These are phyloP conservation scores for Ogataea allantospora DNA, from an alignment of 805 yeast genomes.

Conservation along the genomic window DNA sequence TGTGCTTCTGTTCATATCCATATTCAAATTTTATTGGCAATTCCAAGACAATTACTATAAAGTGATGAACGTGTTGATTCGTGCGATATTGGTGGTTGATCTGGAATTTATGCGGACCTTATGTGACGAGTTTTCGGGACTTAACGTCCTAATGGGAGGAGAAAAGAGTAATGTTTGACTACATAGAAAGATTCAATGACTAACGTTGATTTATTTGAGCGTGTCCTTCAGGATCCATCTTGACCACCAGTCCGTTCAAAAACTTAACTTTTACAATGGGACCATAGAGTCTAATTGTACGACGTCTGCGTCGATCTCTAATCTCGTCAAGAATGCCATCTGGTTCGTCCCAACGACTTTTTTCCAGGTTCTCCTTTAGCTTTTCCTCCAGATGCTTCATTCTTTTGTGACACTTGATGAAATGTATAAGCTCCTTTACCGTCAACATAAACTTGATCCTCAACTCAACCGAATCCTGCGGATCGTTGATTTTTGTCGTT, in stretches of 20 bases:
- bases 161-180: constrained; percentile 10
- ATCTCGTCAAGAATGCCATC: constrained; percentile 16
- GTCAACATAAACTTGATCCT: constrained; percentile 51
- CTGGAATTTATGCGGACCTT: constrained; percentile 23
- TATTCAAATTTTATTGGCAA: constrained; percentile 23
- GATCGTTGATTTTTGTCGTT: constrained; percentile 44
- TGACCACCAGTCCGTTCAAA: constrained; percentile 37
- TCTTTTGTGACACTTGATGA: constrained; percentile 37
- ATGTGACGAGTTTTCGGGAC: constrained; percentile 22
- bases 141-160: constrained; percentile 9
- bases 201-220: constrained; percentile 19
- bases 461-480: constrained; percentile 49
- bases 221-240: constrained; percentile 39
- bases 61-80: constrained; percentile 13
- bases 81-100: constrained; percentile 21
- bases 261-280: constrained; percentile 38
- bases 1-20: constrained; percentile 13
- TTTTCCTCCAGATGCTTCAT: constrained; percentile 38
- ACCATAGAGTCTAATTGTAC: constrained; percentile 33
- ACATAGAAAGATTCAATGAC: background rate
- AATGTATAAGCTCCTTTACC: constrained; percentile 42
- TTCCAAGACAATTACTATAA: constrained; percentile 12
- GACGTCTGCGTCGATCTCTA: constrained; percentile 10
- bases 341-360: constrained; percentile 31
- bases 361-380: constrained; percentile 30